Percentiles rank a stretch among this genome's conserved stretches.
phyloP scores from a whole-genome alignment of 148 eudicot species.

The Fagopyrum tataricum region DNA sequence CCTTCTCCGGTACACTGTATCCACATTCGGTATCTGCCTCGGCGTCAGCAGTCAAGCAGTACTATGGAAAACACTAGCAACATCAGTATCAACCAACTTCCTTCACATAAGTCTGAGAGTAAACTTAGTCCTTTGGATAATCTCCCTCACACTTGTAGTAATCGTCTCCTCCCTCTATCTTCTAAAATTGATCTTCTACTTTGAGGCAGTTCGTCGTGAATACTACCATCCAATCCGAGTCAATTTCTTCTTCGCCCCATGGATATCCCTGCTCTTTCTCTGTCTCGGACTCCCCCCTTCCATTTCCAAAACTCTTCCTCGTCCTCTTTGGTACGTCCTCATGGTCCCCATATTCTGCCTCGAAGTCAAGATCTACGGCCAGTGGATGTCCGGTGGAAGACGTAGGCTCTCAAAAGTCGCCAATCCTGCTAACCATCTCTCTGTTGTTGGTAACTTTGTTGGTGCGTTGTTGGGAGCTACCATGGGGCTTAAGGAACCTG shows the following conservation, averaged over 20 bases:
- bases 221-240: conserved; percentile 81
- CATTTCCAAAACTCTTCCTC: conserved; percentile 30
- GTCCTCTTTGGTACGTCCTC: conserved; percentile 61
- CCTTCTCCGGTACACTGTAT: conserved; percentile 69
- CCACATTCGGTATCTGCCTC: conserved; percentile 83
- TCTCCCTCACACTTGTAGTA: conserved; percentile 39
- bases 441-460: conserved; percentile 83
- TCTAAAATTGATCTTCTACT: conserved; percentile 61
- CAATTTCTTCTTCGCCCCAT: conserved; percentile 96
- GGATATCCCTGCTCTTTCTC: conserved; percentile 55
- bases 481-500: conserved; percentile 92
- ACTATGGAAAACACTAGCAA: conserved; percentile 70
- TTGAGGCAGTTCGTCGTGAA: conserved; percentile 91
- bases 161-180: conserved; percentile 38
- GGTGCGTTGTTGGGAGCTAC: conserved; percentile 81
- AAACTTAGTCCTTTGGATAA: conserved; percentile 61
- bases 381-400: conserved; percentile 97
- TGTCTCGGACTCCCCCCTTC: conserved; percentile 63
- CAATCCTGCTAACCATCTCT: conserved; percentile 71
- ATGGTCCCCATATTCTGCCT: conserved; percentile 71
- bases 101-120: conserved; percentile 52
- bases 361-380: conserved; percentile 87
- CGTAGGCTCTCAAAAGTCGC: conserved; percentile 87
- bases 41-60: conserved; percentile 92
- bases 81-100: conserved; percentile 49